A percentile compares a stretch with the other conserved stretches of the same genome.
phyloP scores from a whole-genome alignment of 441 rosid genomes.

The Arabidopsis lyrata region DNA sequence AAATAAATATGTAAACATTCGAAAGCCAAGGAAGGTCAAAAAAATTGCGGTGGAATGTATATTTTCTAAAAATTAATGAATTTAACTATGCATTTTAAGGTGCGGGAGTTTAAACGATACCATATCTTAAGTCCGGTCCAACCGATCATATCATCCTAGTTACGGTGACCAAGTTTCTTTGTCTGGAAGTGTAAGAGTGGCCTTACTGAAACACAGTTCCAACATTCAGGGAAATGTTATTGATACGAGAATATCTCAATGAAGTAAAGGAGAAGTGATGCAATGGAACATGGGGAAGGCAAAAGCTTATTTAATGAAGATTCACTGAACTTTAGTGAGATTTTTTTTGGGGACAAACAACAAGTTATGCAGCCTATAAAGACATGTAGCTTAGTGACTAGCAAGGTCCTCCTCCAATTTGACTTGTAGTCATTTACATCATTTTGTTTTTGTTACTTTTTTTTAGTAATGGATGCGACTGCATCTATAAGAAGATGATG shows the following conservation, averaged over 20 bases:
- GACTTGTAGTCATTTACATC: neutral
- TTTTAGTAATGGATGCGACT: no score
- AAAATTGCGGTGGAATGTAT: neutral
- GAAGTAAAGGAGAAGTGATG: conserved; percentile 26
- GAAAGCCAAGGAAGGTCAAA: neutral
- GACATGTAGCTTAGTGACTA: conserved; percentile 7
- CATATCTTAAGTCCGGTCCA: neutral
- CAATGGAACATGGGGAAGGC: conserved; percentile 4
- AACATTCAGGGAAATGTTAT: conserved; percentile 19
- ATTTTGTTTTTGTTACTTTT: neutral
- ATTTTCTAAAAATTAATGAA: neutral
- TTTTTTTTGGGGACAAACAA: conserved; percentile 20
- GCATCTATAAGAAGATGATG: no score
- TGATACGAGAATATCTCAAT: conserved; percentile 9
- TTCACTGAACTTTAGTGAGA: neutral
- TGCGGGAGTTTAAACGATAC: neutral
- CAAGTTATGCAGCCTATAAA: conserved; percentile 29
- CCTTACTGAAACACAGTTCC: conserved; percentile 12
- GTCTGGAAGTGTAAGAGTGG: conserved; percentile 8
- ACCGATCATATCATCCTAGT: neutral
- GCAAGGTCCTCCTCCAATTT: conserved; percentile 1
- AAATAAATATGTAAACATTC: neutral
- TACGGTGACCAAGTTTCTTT: neutral
- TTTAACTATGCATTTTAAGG: neutral
- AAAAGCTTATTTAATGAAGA: conserved; percentile 13